Percentiles rank a stretch among this genome's conserved stretches.
Conservation (phyloP, 169 alveolate species). For the Plasmodium relictum region DNA sequence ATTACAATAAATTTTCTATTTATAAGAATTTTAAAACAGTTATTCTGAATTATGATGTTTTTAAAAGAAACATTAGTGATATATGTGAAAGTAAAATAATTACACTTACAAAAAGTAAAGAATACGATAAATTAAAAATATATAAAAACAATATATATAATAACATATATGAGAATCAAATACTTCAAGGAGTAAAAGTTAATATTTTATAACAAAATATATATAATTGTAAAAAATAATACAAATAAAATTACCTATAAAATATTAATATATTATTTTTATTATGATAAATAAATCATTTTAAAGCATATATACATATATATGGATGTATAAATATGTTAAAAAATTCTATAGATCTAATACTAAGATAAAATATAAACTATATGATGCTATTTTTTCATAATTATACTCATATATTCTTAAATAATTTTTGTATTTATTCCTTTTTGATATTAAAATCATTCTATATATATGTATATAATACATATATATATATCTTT, state of each 20-base stretch:
- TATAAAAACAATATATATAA: constrained; percentile 52
- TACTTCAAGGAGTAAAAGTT: constrained; percentile 72
- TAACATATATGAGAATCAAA: constrained; percentile 61
- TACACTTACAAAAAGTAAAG: constrained; percentile 60
- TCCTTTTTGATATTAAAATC: neutral
- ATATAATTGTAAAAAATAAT: constrained; percentile 2
- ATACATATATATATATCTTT: neutral
- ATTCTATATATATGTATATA: constrained; percentile 10
- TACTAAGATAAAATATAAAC: too few relatives aligned
- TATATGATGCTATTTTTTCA: too few relatives aligned
- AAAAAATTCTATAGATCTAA: too few relatives aligned
- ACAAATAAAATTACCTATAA: neutral
- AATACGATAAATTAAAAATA: constrained; percentile 60
- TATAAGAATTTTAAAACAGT: constrained; percentile 33
- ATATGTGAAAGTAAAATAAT: constrained; percentile 77
- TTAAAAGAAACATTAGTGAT: constrained; percentile 60
- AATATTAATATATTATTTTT: too few relatives aligned
- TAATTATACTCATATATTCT: too few relatives aligned
- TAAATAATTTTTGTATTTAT: neutral
- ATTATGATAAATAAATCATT: too few relatives aligned
- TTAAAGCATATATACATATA: too few relatives aligned
- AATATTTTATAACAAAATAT: constrained; percentile 18
- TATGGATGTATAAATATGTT: too few relatives aligned
- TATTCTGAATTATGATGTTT: constrained; percentile 5
- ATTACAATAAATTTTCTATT: constrained; percentile 16